A percentile compares a stretch with the other conserved stretches of the same genome.
Conservation (phyloP, 192 early-diverging fungal species). For the Paraglomus brasilianum region DNA sequence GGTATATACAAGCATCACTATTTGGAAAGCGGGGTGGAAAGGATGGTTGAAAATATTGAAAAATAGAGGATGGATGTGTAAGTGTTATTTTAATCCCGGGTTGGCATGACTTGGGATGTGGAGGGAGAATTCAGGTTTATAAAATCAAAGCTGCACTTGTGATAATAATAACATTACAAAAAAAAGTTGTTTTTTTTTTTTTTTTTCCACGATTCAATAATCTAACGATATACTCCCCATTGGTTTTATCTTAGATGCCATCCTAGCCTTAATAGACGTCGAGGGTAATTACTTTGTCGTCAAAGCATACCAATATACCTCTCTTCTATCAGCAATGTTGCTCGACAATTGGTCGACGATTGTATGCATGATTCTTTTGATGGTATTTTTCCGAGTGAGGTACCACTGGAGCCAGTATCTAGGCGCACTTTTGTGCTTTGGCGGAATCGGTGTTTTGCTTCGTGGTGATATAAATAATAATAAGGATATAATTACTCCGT, state of each 20-base stretch:
- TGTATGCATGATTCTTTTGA: slow-evolving; percentile 68
- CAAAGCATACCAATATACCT: slow-evolving; percentile 75
- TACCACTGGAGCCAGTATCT: slow-evolving; percentile 67
- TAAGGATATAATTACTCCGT: slow-evolving; percentile 39
- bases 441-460: slow-evolving; percentile 67
- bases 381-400: slow-evolving; percentile 61
- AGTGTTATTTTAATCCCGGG: slow-evolving; percentile 16
- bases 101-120: neutral
- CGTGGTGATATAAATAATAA: slow-evolving; percentile 64
- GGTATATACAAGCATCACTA: slow-evolving; percentile 50
- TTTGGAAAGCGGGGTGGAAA: slow-evolving; percentile 50
- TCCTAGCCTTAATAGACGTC: slow-evolving; percentile 70
- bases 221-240: neutral
- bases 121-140: no score
- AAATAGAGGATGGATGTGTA: slow-evolving; percentile 46
- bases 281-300: slow-evolving; percentile 84
- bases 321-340: slow-evolving; percentile 72
- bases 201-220: neutral
- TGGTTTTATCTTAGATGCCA: slow-evolving; percentile 40
- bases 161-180: no score
- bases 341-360: slow-evolving; percentile 77
- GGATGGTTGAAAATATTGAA: slow-evolving; percentile 49
- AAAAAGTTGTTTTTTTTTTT: neutral
- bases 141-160: no score
- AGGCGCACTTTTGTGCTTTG: slow-evolving; percentile 65